phyloP scores from a whole-genome alignment of 176 grass and related monocot species.

The Aegilops bicornis region DNA sequence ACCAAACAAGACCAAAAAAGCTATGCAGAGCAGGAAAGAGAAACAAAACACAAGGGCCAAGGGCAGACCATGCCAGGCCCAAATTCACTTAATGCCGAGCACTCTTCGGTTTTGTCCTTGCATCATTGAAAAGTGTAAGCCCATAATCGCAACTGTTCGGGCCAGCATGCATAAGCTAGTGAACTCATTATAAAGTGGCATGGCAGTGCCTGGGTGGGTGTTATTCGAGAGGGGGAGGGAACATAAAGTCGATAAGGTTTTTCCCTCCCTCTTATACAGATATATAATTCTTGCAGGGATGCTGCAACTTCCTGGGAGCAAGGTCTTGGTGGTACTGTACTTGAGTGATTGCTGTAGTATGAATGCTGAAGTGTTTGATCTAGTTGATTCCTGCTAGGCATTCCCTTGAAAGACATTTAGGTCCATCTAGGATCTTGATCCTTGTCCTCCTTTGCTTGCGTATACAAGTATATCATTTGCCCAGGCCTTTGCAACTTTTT shows the following conservation, averaged over 20 bases:
- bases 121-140: background rate
- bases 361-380: constrained; percentile 23
- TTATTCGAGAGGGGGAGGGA: constrained; percentile 26
- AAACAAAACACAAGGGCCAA: too few relatives aligned
- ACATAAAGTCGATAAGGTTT: constrained; percentile 54
- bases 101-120: background rate
- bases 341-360: constrained; percentile 49
- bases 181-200: background rate
- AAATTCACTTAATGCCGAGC: background rate
- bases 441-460: background rate
- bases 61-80: background rate
- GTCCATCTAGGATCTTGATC: constrained; percentile 25
- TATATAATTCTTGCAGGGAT: constrained; percentile 78
- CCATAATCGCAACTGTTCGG: background rate
- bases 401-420: constrained; percentile 29
- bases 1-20: too few relatives aligned
- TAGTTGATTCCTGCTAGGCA: constrained; percentile 49
- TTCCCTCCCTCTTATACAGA: constrained; percentile 73
- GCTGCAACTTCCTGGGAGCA: constrained; percentile 57
- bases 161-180: background rate
- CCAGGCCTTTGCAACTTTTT: background rate
- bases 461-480: background rate
- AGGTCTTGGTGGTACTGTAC: constrained; percentile 50
- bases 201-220: background rate
- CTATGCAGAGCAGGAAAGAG: too few relatives aligned